These are phyloP conservation scores for Chaetomiaceae sp. DNA, from an alignment of 2,329 filamentous ascomycete genomes.

Conservation along the genomic window DNA sequence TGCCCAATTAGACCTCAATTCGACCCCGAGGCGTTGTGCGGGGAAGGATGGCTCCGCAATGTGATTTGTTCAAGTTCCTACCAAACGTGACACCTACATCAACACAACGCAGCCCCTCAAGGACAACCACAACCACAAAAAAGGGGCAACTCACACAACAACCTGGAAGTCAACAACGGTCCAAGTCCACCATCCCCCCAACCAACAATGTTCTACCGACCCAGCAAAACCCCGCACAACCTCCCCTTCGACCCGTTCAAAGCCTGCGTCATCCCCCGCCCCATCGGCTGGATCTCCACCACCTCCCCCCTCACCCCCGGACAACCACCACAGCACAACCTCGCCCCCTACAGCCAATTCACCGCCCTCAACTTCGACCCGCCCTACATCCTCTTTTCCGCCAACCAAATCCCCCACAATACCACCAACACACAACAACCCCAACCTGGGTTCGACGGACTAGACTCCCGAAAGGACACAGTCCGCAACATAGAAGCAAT, in stretches of 20 bases:
- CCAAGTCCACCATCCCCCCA: background rate
- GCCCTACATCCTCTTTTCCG: conserved; percentile 57
- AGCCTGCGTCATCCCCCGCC: conserved; percentile 55
- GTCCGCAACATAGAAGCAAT: conserved; percentile 52
- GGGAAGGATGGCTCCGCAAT: too few relatives aligned
- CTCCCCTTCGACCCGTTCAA: conserved; percentile 31
- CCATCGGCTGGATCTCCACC: conserved; percentile 60
- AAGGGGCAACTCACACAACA: too few relatives aligned
- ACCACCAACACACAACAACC: too few relatives aligned
- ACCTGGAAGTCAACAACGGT: too few relatives aligned
- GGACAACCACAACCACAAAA: too few relatives aligned
- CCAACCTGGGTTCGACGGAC: too few relatives aligned
- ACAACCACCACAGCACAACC: conserved; percentile 37
- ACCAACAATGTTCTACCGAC: conserved; percentile 26
- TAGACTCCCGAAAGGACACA: conserved; percentile 47
- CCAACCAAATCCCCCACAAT: conserved; percentile 48
- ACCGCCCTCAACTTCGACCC: conserved; percentile 60
- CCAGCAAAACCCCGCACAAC: conserved; percentile 21
- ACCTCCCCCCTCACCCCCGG: conserved; percentile 32
- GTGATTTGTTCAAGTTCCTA: too few relatives aligned
- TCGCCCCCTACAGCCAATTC: conserved; percentile 59
- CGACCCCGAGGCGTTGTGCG: too few relatives aligned
- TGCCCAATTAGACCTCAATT: too few relatives aligned
- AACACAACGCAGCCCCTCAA: too few relatives aligned
- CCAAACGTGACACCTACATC: too few relatives aligned